Percentiles rank a stretch among this genome's conserved stretches.
Evolutionary conservation across 23 red algal genomes (phyloP).

Genomic region (Gracilaria caudata): DNA sequence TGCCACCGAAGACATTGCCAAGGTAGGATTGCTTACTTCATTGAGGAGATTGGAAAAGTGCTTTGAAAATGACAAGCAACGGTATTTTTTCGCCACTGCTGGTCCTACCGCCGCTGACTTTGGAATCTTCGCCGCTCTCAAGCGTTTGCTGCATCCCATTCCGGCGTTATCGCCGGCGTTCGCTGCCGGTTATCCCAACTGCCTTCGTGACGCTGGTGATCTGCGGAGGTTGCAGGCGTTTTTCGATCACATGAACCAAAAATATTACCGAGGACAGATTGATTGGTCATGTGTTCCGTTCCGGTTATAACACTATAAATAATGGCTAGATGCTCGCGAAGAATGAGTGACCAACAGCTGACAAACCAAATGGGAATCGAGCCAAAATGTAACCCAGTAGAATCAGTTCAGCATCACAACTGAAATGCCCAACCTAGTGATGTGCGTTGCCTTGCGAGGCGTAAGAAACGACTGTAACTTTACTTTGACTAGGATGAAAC

Average conservation of each 20-base stretch:
- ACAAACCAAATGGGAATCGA: no score
- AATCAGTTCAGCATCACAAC: no score
- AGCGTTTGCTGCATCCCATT: not conserved
- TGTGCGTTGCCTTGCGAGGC: no score
- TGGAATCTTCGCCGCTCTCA: not conserved
- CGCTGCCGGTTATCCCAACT: not conserved
- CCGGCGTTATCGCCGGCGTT: not conserved
- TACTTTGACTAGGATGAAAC: no score
- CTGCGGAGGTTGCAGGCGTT: not conserved
- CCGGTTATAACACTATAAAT: no score
- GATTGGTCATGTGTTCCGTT: not conserved
- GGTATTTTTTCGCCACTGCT: not conserved
- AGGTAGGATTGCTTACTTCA: not conserved
- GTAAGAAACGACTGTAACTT: no score
- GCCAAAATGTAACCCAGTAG: no score
- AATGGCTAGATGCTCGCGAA: no score
- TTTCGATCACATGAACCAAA: not conserved
- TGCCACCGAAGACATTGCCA: not conserved
- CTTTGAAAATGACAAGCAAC: not conserved
- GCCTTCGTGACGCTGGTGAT: not conserved
- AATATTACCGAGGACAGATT: not conserved
- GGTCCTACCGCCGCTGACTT: not conserved
- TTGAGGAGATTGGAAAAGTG: not conserved
- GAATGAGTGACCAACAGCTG: no score
- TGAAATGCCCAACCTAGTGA: no score